These are phyloP conservation scores for Mucor piriformis DNA, from an alignment of 371 early-diverging fungal species.

Conservation along the genomic window DNA sequence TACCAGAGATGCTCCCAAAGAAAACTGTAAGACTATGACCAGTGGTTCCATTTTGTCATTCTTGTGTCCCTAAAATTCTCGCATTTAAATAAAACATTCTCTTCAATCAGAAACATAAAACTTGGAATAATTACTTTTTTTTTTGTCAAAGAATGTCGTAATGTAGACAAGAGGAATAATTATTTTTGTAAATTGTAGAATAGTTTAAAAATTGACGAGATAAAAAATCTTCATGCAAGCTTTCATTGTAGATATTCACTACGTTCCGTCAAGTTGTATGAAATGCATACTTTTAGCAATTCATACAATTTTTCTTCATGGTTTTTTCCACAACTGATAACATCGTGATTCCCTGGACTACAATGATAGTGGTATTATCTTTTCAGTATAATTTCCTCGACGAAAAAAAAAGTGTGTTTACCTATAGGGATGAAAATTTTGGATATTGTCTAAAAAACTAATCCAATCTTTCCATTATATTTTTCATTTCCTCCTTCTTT, in stretches of 20 bases:
- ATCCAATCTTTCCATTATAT: conserved; percentile 4
- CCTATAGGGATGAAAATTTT: conserved; percentile 15
- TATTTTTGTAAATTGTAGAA: too few relatives aligned
- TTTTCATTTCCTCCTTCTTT: not conserved
- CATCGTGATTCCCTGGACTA: conserved; percentile 13
- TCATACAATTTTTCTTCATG: not conserved
- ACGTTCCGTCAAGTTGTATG: too few relatives aligned
- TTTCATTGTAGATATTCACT: too few relatives aligned
- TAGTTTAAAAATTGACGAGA: too few relatives aligned
- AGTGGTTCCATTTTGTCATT: not conserved
- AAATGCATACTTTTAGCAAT: conserved; percentile 3
- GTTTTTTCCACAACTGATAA: conserved; percentile 17
- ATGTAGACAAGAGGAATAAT: too few relatives aligned
- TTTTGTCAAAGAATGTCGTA: too few relatives aligned
- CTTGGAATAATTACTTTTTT: too few relatives aligned
- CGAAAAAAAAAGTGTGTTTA: conserved; percentile 11
- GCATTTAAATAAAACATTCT: too few relatives aligned
- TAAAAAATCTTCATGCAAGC: too few relatives aligned
- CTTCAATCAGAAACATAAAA: too few relatives aligned
- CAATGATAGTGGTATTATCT: conserved; percentile 6
- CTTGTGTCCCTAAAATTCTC: not conserved
- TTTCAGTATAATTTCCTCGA: conserved; percentile 3
- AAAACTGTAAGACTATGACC: not conserved
- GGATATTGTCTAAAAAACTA: conserved; percentile 10
- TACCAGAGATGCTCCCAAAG: not conserved